Evolutionary conservation across 2,329 filamentous ascomycete genomes (phyloP), one percentile per base, ranked within the genome.

Genomic region (Calonectria fujianensis): DNA sequence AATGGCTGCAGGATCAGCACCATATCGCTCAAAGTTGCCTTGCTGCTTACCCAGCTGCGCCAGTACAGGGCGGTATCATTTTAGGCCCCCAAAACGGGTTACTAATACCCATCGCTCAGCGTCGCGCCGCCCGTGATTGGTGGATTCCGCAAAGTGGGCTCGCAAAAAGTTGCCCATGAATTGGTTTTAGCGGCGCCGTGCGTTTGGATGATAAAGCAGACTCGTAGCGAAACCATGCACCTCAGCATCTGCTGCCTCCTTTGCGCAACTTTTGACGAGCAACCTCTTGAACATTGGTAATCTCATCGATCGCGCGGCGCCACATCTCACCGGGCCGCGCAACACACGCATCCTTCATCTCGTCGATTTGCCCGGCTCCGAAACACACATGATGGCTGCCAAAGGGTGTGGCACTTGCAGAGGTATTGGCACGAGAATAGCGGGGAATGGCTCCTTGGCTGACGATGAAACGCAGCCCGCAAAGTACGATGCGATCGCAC

Each of bases 401-500:
- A 13, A 18, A 3, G 77, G 76, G 2, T 79, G 77, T 50, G 67
- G 73, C 14, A 79, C 76, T 1, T 79, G 77, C 27, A 70, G 70
- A 72, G 66, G 77, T 78, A 32, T 8, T 14, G n/a, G 2, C 0
- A 0, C 10, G 9, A 13, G 14, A 61, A 35, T 14, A 6, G 5
- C 20, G 57, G 57, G 57, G 57, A 27, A 27, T 29, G 57, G 29
- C 29, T 6, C 13, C n/a, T 9, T n/a, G 27, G 24, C 70, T 79
- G 16, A 78, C 29, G 4, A 8, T 59, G 54, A 48, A 9, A 8
- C 16, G 51, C 41, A 80, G 78, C 67, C 0, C 78, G 78, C 9
- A 80, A 79, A 14, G 75, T 80, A 0, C 76, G 70, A 13, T 80
- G 78, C 7, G 78, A 80, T 39, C 75, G 77, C 10, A 14, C 70